Percentiles rank a stretch among this genome's conserved stretches.
Conservation (phyloP, 805 yeast genomes). For the Lipomyces kockii region DNA sequence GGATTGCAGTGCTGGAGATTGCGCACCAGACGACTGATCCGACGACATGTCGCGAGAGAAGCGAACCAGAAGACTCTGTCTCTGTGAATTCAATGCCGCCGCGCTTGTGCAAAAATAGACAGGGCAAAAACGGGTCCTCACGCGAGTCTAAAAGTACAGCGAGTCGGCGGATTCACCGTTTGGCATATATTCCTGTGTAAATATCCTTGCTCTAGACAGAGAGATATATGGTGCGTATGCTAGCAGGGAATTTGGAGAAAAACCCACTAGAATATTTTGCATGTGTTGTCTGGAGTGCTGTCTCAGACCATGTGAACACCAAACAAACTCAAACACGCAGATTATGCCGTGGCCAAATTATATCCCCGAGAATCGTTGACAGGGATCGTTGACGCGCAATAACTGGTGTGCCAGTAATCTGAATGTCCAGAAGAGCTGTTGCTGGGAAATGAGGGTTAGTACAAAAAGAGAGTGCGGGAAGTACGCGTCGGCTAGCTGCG, state of each 20-base stretch:
- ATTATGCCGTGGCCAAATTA: not conserved
- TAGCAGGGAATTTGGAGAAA: not conserved
- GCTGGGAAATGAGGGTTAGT: too few species aligned
- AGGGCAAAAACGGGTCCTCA: too few species aligned
- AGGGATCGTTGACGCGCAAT: not conserved
- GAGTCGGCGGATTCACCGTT: too few species aligned
- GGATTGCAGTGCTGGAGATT: constrained; percentile 6
- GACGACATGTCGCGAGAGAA: constrained; percentile 5
- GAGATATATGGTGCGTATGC: not conserved
- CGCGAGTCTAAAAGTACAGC: too few species aligned
- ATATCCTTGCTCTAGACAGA: not conserved
- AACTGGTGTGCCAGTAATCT: too few species aligned
- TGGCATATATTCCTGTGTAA: not conserved
- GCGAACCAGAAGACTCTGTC: not conserved
- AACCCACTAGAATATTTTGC: not conserved
- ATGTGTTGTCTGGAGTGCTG: not conserved
- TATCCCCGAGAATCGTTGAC: not conserved
- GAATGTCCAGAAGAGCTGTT: too few species aligned
- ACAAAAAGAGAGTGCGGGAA: too few species aligned
- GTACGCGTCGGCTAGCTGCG: too few species aligned
- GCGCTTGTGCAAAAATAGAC: not conserved
- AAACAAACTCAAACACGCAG: not conserved
- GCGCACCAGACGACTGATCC: constrained; percentile 3
- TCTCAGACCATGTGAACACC: not conserved
- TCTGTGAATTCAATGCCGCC: not conserved